Evolutionary conservation across 2,329 filamentous ascomycete genomes (phyloP).

Genomic region (Monosporascus sp.): DNA sequence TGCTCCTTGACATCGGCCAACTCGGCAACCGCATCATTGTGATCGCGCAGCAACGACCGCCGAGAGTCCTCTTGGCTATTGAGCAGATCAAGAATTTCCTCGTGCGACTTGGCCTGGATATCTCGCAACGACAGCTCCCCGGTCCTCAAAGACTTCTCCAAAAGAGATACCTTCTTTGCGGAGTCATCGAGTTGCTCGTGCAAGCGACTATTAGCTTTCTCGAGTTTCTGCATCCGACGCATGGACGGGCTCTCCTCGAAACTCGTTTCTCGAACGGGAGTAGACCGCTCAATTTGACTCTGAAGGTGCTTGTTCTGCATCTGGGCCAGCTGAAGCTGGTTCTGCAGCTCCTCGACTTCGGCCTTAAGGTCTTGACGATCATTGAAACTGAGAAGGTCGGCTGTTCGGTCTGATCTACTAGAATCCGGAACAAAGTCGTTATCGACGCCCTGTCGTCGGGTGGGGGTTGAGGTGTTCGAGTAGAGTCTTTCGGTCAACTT

Average conservation of each 20-base stretch:
- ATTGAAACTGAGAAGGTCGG: conserved; percentile 78
- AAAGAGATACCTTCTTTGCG: conserved; percentile 79
- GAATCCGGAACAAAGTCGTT: conserved; percentile 65
- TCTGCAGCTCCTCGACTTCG: conserved; percentile 88
- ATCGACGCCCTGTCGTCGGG: conserved; percentile 62
- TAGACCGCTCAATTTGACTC: conserved; percentile 71
- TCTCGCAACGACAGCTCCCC: conserved; percentile 87
- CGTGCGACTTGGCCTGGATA: conserved; percentile 87
- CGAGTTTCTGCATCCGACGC: conserved; percentile 81
- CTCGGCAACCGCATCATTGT: conserved; percentile 81
- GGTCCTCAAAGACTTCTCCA: conserved; percentile 81
- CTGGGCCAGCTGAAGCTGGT: conserved; percentile 86
- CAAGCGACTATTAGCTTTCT: conserved; percentile 83
- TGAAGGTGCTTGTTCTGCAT: conserved; percentile 95
- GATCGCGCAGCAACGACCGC: conserved; percentile 71
- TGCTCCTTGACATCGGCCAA: conserved; percentile 80
- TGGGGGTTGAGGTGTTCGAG: conserved; percentile 74
- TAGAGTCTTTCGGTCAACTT: conserved; percentile 53
- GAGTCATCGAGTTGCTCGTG: conserved; percentile 96
- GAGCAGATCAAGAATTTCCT: conserved; percentile 87
- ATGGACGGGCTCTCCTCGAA: conserved; percentile 74
- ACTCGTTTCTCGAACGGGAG: conserved; percentile 54
- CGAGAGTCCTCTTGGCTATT: conserved; percentile 90
- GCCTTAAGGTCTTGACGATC: conserved; percentile 86
- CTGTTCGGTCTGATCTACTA: conserved; percentile 75